Conservation (phyloP, 2,329 filamentous ascomycete species). For the Aspergillus sp. region DNA sequence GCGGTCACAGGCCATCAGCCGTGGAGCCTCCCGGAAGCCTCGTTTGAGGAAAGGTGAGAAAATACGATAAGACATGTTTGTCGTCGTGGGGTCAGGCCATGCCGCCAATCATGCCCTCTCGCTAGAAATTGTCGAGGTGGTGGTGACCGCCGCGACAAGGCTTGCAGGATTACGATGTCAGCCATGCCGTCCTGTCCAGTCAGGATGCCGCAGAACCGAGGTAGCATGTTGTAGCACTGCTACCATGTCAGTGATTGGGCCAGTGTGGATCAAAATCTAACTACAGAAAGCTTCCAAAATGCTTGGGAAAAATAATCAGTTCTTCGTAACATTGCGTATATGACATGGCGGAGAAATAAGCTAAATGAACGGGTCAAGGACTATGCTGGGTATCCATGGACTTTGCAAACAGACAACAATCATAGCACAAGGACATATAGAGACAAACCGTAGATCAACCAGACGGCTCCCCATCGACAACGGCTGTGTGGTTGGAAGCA, state of each 20-base stretch:
- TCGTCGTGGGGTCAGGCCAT: not conserved
- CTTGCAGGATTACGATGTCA: conserved; percentile 1
- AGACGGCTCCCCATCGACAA: conserved; percentile 6
- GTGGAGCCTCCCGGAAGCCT: not conserved
- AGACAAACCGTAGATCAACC: not conserved
- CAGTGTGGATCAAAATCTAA: no score
- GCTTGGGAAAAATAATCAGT: no score
- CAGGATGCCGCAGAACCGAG: not conserved
- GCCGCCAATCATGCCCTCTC: not conserved
- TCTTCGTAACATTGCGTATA: not conserved
- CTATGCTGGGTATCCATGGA: conserved; percentile 32
- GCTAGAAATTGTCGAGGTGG: not conserved
- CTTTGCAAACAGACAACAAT: conserved; percentile 11
- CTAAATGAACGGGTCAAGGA: conserved; percentile 12
- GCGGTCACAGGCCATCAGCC: not conserved
- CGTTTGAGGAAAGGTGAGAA: not conserved
- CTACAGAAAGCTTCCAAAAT: no score
- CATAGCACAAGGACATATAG: conserved; percentile 1
- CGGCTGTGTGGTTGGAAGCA: conserved; percentile 16
- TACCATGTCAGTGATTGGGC: not conserved
- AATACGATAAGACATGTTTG: not conserved
- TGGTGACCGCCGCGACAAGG: not conserved
- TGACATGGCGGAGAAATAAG: conserved; percentile 1
- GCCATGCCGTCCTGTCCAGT: not conserved
- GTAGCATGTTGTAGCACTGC: not conserved